A percentile compares a stretch with the other conserved stretches of the same genome.
These are phyloP conservation scores for Alectoria sarmentosa DNA, from an alignment of 495 filamentous ascomycete species.

Conservation along the genomic window DNA sequence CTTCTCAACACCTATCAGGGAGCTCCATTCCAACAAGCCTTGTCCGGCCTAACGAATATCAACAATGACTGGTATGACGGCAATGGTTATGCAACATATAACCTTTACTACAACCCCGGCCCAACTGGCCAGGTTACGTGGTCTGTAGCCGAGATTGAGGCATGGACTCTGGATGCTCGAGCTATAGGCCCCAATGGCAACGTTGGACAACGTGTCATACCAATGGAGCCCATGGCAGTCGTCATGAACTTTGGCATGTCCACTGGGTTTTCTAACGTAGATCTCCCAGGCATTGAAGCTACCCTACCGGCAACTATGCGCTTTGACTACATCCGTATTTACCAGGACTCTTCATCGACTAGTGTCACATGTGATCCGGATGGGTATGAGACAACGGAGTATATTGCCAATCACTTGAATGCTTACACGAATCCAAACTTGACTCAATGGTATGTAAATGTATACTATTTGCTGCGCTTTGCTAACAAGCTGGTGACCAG, in stretches of 20 bases:
- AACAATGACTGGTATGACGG: constrained; percentile 76
- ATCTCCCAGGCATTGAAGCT: constrained; percentile 44
- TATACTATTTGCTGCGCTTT: background rate
- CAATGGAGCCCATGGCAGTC: constrained; percentile 62
- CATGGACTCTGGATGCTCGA: constrained; percentile 59
- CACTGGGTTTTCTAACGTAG: constrained; percentile 55
- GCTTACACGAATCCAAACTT: constrained; percentile 61
- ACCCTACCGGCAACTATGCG: constrained; percentile 63
- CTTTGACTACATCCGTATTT: constrained; percentile 70
- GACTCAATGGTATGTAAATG: constrained; percentile 45
- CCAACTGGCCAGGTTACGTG: constrained; percentile 53
- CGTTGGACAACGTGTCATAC: constrained; percentile 60
- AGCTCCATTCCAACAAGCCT: constrained; percentile 64
- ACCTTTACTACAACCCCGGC: constrained; percentile 67
- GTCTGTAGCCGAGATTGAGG: constrained; percentile 59
- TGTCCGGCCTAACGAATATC: constrained; percentile 63
- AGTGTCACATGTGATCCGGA: constrained; percentile 66
- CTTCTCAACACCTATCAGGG: constrained; percentile 60
- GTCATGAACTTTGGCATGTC: constrained; percentile 72
- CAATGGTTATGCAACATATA: constrained; percentile 62
- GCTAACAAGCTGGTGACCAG: constrained; percentile 13
- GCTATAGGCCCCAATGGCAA: constrained; percentile 68
- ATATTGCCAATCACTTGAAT: constrained; percentile 56
- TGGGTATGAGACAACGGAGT: constrained; percentile 62
- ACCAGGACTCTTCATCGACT: constrained; percentile 51